Evolutionary conservation across 2,329 filamentous ascomycete genomes (phyloP).

Genomic region (Aspergillus phoenicis): DNA sequence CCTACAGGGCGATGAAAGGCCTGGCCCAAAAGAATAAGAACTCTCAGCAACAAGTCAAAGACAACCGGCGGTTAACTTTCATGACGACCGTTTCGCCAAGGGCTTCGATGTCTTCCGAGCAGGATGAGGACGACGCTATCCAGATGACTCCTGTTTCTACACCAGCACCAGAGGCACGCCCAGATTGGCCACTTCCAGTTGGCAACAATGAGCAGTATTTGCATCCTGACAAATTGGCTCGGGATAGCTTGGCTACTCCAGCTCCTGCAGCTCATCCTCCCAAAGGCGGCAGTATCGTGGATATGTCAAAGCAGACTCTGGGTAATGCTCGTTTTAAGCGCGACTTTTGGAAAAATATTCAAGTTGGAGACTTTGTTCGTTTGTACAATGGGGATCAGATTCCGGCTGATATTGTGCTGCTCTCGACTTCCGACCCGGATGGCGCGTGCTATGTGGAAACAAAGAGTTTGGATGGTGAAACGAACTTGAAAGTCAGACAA

Average conservation of each 20-base stretch:
- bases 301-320: conserved; percentile 65
- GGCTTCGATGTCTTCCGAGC: conserved; percentile 58
- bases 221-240: conserved; percentile 35
- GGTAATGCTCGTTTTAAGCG: conserved; percentile 85
- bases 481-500: conserved; percentile 92
- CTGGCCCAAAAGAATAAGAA: conserved; percentile 53
- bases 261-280: conserved; percentile 30
- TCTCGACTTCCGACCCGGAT: conserved; percentile 90
- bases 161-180: conserved; percentile 62
- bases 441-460: conserved; percentile 97
- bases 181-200: conserved; percentile 42
- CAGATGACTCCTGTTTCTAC: conserved; percentile 96
- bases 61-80: conserved; percentile 67
- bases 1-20: conserved; percentile 55
- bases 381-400: conserved; percentile 96
- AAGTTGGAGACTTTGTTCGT: conserved; percentile 94
- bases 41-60: conserved; percentile 31
- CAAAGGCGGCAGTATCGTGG: conserved; percentile 70
- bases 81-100: conserved; percentile 62
- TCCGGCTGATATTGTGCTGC: conserved; percentile 86
- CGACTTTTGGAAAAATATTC: conserved; percentile 91
- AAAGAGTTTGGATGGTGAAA: conserved; percentile 97
- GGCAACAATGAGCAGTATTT: conserved; percentile 35
- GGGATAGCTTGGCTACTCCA: conserved; percentile 28
- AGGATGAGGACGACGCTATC: conserved; percentile 66